These are phyloP conservation scores for Fusarium incarnatum DNA, from an alignment of 2,329 filamentous ascomycete species.

Conservation along the genomic window DNA sequence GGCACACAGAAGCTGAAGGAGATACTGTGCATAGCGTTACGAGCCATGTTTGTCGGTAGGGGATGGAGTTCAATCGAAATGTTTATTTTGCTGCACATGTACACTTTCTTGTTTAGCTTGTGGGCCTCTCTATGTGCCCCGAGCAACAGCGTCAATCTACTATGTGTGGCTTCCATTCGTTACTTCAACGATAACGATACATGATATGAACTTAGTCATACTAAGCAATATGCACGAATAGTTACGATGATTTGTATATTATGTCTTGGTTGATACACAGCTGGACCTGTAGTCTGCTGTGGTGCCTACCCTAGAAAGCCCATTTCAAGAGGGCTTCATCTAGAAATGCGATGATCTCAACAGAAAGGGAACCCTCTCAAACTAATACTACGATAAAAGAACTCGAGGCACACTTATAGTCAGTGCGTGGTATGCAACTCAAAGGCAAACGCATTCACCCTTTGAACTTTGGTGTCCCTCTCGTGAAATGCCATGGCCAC, in stretches of 20 bases:
- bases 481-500: not conserved
- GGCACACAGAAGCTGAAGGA: not conserved
- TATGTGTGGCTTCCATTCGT: not conserved
- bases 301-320: not conserved
- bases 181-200: not conserved
- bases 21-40: slow-evolving; percentile 11
- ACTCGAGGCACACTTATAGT: not conserved
- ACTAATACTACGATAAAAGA: not conserved
- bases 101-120: not conserved
- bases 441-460: not conserved
- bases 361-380: not conserved
- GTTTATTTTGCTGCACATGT: not conserved
- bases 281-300: not conserved
- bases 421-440: not conserved
- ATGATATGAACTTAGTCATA: not conserved
- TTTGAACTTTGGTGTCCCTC: not conserved
- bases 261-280: not conserved
- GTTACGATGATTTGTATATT: not conserved
- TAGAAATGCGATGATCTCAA: not conserved
- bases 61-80: slow-evolving; percentile 8
- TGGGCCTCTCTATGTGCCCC: not conserved
- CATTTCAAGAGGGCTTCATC: not conserved
- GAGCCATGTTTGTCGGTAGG: slow-evolving; percentile 8
- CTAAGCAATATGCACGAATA: not conserved
- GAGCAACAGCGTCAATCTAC: not conserved